Percentiles rank a stretch among this genome's conserved stretches.
Evolutionary conservation across 2,329 filamentous ascomycete species (phyloP).

Genomic region (Parastagonospora avenae): DNA sequence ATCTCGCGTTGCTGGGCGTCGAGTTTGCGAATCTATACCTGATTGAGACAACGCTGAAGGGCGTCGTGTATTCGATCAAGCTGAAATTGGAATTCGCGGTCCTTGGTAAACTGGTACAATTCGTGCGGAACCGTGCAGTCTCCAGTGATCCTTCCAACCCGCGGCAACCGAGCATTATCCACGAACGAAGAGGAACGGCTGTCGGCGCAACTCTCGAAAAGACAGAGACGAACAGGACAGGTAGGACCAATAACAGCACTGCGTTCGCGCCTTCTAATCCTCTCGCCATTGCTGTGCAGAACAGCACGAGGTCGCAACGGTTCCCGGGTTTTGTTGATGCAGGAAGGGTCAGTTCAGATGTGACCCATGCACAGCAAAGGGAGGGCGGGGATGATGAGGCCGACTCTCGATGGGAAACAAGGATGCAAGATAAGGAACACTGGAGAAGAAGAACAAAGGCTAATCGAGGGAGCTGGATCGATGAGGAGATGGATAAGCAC

Average conservation of each 20-base stretch:
- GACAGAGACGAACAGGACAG: constrained; percentile 11
- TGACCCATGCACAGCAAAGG: constrained; percentile 28
- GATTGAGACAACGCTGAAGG: constrained; percentile 48
- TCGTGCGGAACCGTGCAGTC: constrained; percentile 29
- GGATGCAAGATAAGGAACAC: constrained; percentile 20
- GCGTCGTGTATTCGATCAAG: constrained; percentile 53
- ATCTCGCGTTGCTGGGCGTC: constrained; percentile 32
- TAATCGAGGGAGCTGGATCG: constrained; percentile 35
- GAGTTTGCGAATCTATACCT: constrained; percentile 42
- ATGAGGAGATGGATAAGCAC: constrained; percentile 42
- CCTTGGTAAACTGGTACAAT: constrained; percentile 53
- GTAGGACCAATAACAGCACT: neutral
- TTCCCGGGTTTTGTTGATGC: constrained; percentile 40
- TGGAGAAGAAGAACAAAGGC: constrained; percentile 24
- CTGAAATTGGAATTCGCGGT: constrained; percentile 63
- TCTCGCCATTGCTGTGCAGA: constrained; percentile 8
- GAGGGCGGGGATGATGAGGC: constrained; percentile 1
- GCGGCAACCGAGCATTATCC: constrained; percentile 3
- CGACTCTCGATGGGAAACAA: constrained; percentile 17
- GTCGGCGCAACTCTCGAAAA: constrained; percentile 25
- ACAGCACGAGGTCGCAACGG: constrained; percentile 1
- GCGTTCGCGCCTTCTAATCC: constrained; percentile 1
- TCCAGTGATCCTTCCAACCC: constrained; percentile 21
- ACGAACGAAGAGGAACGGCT: constrained; percentile 9
- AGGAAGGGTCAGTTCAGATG: constrained; percentile 18